phyloP scores from a whole-genome alignment of 1,284 basidiomycete species.

The Puccinia hordei region DNA sequence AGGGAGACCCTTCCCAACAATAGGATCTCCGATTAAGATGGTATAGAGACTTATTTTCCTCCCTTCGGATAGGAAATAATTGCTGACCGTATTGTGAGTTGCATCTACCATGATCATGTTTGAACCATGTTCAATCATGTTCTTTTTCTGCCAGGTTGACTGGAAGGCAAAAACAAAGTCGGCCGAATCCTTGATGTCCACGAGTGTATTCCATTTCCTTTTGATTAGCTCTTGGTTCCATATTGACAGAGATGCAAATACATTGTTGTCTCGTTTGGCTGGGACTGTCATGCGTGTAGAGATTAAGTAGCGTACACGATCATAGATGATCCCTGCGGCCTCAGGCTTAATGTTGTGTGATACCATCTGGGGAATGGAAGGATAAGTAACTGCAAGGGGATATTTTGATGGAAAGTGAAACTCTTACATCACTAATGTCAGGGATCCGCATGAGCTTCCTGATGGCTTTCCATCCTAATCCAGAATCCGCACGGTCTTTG shows the following conservation, averaged over 20 bases:
- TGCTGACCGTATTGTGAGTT: conserved; percentile 3
- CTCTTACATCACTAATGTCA: too few species aligned
- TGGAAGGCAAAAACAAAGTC: conserved; percentile 1
- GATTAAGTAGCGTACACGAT: not conserved
- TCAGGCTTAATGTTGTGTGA: not conserved
- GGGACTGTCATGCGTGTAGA: not conserved
- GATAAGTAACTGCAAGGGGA: not conserved
- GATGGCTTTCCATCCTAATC: not conserved
- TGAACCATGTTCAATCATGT: not conserved
- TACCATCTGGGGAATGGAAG: not conserved
- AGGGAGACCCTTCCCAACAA: not conserved
- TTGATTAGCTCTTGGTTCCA: not conserved
- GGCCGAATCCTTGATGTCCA: not conserved
- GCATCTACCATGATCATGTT: not conserved
- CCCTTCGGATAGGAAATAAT: not conserved
- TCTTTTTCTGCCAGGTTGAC: not conserved
- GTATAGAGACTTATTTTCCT: not conserved
- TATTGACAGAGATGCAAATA: not conserved
- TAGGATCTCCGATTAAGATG: not conserved
- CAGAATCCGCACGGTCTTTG: not conserved
- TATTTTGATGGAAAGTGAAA: too few species aligned
- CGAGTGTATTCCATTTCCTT: not conserved
- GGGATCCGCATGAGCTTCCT: not conserved
- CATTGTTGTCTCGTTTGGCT: not conserved
- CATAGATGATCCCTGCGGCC: not conserved